Base-by-base conservation (phyloP, 2,329 filamentous ascomycete genomes). In the Claviceps citrina region DNA sequence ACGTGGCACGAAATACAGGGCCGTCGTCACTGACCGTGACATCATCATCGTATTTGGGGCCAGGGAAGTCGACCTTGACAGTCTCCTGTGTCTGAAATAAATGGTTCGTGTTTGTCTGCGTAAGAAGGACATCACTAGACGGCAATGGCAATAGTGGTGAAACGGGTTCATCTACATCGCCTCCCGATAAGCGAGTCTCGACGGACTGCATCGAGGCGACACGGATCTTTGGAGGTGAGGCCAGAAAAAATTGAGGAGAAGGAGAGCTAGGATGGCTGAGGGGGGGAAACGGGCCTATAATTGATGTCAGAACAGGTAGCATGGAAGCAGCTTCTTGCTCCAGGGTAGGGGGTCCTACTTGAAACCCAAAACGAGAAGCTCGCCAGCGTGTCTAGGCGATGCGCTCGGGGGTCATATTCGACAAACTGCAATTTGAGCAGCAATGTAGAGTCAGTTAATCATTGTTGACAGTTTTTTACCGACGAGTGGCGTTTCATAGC, bases 311-410 rank as follows among this genome's bases (percentile, higher is more conserved):
- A 27, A 25, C 4, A 10, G 10, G 22, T 12, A 12, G 15, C 10
- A n/a, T 19, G 9, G 7, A 8, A 25, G 18, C 7, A 19, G 15
- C 27, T 13, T 12, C 7, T 31, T n/a, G 10, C 12, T n/a, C 15
- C 34, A 18, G 6, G 12, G 6, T 9, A 9, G 36, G n/a, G n/a
- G 19, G 13, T 16, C 71, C 55, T 69, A 79, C 83, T 89, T 51
- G 89, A 74, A 43, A 96, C 86, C 81, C 85, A 98, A 57, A 94
- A 96, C 5, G 84, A 86, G 62, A 98, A 96, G 56, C 78, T 87
- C 12, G 84, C 87, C 40, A 98, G 71, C 4, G 86, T 89, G 50
- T 93, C 78, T 44, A 98, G 64, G 47, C 81, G 76, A 62, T 98
- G 91, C 26, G 86, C 85, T 49, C 89, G 77, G 55, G 91, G 82